Conservation (phyloP, 78 protist genomes). For the Planoprotostelium fungivorum region DNA sequence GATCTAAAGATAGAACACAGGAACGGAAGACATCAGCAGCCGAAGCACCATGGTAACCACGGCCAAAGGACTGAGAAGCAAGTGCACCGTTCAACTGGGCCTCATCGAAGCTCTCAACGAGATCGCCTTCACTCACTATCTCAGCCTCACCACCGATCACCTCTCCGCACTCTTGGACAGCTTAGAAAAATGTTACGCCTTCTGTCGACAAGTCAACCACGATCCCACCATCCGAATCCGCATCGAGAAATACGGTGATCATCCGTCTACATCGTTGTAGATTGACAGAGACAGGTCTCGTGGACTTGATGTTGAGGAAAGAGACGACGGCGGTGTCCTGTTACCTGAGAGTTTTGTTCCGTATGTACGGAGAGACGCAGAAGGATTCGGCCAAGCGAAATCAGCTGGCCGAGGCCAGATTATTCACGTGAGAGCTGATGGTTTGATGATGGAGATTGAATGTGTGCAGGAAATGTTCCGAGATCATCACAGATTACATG, state of each 20-base stretch:
- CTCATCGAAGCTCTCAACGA: constrained; percentile 63
- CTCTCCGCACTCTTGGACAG: neutral
- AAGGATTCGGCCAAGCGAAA: neutral
- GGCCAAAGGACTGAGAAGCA: constrained; percentile 25
- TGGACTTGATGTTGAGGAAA: neutral
- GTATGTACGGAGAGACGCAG: neutral
- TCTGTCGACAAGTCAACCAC: neutral
- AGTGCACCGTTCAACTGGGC: constrained; percentile 40
- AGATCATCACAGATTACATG: neutral
- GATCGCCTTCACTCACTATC: constrained; percentile 57
- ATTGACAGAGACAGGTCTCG: neutral
- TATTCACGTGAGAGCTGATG: neutral
- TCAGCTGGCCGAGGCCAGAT: neutral
- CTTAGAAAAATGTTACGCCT: neutral
- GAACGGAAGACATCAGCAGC: neutral
- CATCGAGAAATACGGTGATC: neutral
- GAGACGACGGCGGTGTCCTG: neutral
- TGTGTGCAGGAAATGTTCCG: neutral
- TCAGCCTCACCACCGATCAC: constrained; percentile 44
- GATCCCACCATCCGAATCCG: neutral
- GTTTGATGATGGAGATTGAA: neutral
- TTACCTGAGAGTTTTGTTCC: neutral
- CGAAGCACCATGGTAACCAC: neutral
- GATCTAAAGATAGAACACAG: constrained; percentile 9
- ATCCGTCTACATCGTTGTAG: neutral